Base-by-base conservation (phyloP, 2,329 filamentous ascomycete species). In the Fusarium begoniae region DNA sequence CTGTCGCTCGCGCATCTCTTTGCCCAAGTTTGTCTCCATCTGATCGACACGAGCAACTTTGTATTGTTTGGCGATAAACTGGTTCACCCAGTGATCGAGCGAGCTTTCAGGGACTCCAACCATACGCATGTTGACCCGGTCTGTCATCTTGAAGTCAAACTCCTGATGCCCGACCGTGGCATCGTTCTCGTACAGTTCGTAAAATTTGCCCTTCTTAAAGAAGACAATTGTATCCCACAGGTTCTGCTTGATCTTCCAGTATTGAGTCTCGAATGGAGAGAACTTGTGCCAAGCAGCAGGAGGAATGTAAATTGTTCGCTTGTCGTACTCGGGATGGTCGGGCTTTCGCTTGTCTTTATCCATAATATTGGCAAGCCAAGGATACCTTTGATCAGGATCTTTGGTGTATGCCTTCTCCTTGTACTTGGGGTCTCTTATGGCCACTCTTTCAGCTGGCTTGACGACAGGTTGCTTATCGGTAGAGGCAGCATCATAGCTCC, bases 191-290 rank as follows among this genome's bases (percentile, higher is more conserved):
- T 98, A 99, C 0, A 99, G 88, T 81, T 99, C 96, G 80, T 98
- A 99, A 83, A 99, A 99, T 79, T 99, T 99, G 79, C 96, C 96
- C 86, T 99, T 99, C 84, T 98, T 99, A 91, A 99, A 99, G 84
- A 99, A 99, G 22, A 99, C 96, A 51, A 99, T 92, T 0, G 95
- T 98, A 75, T 98, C 95, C 93, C 94, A 98, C 75, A 97, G 94
- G 77, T 98, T 98, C 82, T 95, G 93, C 85, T 99, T 99, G 82
- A 99, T 98, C 79, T 97, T 94, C 96, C 96, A 99, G 82, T 99
- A 99, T 81, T 99, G 96, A 82, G 95, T 97, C 83, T 99, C 96
- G 74, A 99, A 99, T 0, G 96, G 90, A 0, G 95, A 97, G 80
- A 99, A 98, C 32, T 93, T 92, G 37, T 85, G 84, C 91, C 92